These are phyloP conservation scores for Neurospora discreta DNA, from an alignment of 495 filamentous ascomycete genomes.

Conservation along the genomic window DNA sequence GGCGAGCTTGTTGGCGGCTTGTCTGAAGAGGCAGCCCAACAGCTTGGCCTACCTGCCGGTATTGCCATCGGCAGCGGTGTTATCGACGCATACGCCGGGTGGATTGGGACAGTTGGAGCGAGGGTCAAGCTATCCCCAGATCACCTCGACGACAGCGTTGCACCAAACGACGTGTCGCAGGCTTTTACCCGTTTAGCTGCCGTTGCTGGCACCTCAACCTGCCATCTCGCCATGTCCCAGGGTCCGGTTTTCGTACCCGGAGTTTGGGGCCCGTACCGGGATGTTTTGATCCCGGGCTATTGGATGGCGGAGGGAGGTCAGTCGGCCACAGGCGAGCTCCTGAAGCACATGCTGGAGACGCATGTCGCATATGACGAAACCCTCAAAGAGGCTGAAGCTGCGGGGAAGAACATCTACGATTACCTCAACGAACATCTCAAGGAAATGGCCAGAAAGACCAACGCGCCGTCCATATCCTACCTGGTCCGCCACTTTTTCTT, in stretches of 20 bases:
- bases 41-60: constrained; percentile 77
- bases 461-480: constrained; percentile 69
- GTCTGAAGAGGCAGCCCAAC: constrained; percentile 67
- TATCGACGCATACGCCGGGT: constrained; percentile 96
- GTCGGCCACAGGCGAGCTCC: constrained; percentile 84
- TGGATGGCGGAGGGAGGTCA: constrained; percentile 98
- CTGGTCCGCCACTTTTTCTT: constrained; percentile 91
- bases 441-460: constrained; percentile 52
- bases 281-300: constrained; percentile 78
- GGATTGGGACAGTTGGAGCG: constrained; percentile 96
- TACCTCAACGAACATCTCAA: constrained; percentile 85
- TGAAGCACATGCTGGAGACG: constrained; percentile 88
- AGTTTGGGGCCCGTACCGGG: constrained; percentile 93
- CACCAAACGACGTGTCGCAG: constrained; percentile 72
- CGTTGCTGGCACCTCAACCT: constrained; percentile 96
- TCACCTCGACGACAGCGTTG: constrained; percentile 45
- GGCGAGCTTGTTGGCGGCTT: constrained; percentile 81
- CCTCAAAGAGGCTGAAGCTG: constrained; percentile 59
- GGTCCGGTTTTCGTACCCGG: constrained; percentile 85
- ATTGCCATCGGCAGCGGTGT: constrained; percentile 92
- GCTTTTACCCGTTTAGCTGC: constrained; percentile 89
- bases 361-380: constrained; percentile 80
- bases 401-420: constrained; percentile 79
- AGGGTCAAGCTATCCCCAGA: constrained; percentile 62
- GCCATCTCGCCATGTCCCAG: constrained; percentile 89